Base-by-base conservation (phyloP, 208 protist genomes). In the Crithidia sp. region DNA sequence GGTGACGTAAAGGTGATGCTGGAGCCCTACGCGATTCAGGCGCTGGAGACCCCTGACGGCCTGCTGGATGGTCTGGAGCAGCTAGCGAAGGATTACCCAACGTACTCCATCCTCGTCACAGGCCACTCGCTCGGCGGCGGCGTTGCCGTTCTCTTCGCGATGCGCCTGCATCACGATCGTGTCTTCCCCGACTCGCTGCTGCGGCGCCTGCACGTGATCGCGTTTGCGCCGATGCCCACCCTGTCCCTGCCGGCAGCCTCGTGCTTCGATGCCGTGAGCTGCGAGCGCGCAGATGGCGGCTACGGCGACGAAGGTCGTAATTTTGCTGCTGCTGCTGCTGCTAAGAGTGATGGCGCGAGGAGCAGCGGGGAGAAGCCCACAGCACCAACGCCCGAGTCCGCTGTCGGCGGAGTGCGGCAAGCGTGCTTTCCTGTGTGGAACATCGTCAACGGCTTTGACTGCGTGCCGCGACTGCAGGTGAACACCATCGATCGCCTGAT, bases 91-190 rank as follows among this genome's bases (percentile, higher is more conserved):
- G 73, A 61, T 52, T 72, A 86, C 43, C 83, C 88, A 4, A 68
- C 74, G 7, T 93, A 90, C 69, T 44, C 68, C n/a, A 82, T 93
- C 53, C 50, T 90, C 68, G 74, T 90, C 71, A 93, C 88, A 3
- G 88, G 88, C 7, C 88, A 93, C 75, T 89, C 83, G n/a, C 83
- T 93, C 13, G 88, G 88, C n/a, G 88, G 83, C 8, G 88, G 83
- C 3, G 71, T 89, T 28, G 83, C 85, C 14, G 76, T 86, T 56
- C 81, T 93, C 43, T 87, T 93, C 56, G 85, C 80, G n/a, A 85
- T 82, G 1, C 83, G 88, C 9, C 74, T 88, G 5, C 69, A 81
- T 16, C 28, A 81, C 50, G 78, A 87, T 44, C 45, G 61, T 10
- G 40, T 67, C 1, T 63, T 87, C 8, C 55, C 67, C 0, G 62